These are phyloP conservation scores for Selaginella moellendorffii DNA, from an alignment of 75 land plant genomes.

Conservation along the genomic window DNA sequence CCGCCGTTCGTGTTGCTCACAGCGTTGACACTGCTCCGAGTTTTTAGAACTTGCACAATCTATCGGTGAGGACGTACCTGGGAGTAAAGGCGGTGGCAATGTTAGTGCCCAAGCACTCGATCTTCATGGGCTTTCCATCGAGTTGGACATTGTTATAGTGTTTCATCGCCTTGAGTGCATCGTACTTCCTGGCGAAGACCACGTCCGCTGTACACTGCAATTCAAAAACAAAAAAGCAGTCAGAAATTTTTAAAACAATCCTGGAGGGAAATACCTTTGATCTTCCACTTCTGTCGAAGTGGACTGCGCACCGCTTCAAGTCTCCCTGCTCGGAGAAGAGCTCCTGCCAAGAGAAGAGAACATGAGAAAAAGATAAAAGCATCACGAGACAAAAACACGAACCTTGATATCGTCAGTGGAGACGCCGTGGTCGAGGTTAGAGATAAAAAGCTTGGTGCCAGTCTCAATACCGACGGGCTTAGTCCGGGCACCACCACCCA, in stretches of 20 bases:
- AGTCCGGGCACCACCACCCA: too few species aligned
- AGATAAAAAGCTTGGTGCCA: slow-evolving; percentile 16
- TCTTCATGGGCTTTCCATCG: slow-evolving; percentile 91
- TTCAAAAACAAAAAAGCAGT: too few species aligned
- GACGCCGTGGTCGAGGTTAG: slow-evolving; percentile 19
- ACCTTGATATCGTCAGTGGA: slow-evolving; percentile 23
- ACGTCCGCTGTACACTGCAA: slow-evolving; percentile 87
- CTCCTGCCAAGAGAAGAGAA: too few species aligned
- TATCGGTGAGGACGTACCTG: too few species aligned
- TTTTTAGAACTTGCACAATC: too few species aligned
- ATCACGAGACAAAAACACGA: background rate
- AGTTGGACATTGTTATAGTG: slow-evolving; percentile 86
- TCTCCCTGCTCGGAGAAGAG: slow-evolving; percentile 75
- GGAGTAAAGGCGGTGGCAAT: too few species aligned
- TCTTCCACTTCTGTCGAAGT: slow-evolving; percentile 57
- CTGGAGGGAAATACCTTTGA: slow-evolving; percentile 55
- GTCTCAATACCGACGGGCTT: slow-evolving; percentile 8
- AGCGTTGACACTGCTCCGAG: too few species aligned
- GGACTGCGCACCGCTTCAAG: slow-evolving; percentile 44
- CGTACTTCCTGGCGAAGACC: slow-evolving; percentile 48
- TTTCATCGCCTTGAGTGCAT: slow-evolving; percentile 72
- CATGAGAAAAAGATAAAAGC: too few species aligned
- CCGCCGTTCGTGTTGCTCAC: too few species aligned
- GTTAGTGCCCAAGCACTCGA: slow-evolving; percentile 71
- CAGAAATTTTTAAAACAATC: too few species aligned